Percentiles rank a stretch among this genome's conserved stretches.
phyloP scores from a whole-genome alignment of 2,329 filamentous ascomycete genomes.

The Ceratocystis huliohia region DNA sequence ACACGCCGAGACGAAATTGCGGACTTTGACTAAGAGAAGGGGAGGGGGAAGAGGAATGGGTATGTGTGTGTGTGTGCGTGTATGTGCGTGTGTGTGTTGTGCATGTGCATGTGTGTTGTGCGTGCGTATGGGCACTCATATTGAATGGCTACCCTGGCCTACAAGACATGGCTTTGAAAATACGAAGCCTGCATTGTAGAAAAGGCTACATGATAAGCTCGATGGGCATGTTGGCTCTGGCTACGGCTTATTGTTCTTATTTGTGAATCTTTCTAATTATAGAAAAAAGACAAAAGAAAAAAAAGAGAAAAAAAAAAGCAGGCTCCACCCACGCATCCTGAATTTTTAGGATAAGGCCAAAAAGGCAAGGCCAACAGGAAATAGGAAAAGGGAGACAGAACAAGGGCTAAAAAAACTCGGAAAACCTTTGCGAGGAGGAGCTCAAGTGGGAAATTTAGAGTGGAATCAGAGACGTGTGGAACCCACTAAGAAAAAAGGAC shows the following conservation, averaged over 20 bases:
- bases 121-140: no score
- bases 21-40: background rate
- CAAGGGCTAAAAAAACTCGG: background rate
- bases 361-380: background rate
- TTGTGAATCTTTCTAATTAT: background rate
- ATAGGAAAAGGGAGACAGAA: background rate
- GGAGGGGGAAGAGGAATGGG: background rate
- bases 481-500: background rate
- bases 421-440: background rate
- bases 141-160: background rate
- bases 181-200: background rate
- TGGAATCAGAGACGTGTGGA: background rate
- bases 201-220: background rate
- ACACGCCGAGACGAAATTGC: background rate
- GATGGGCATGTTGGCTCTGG: background rate
- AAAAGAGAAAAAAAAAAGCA: background rate
- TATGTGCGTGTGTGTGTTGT: no score
- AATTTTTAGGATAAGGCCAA: no score
- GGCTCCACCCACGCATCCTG: no score
- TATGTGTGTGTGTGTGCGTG: background rate
- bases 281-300: background rate
- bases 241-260: conserved; percentile 1
- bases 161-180: background rate
- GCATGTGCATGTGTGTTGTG: no score
- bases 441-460: background rate